phyloP scores from a whole-genome alignment of 78 protist genomes.

The Dictyostelium intermedium region DNA sequence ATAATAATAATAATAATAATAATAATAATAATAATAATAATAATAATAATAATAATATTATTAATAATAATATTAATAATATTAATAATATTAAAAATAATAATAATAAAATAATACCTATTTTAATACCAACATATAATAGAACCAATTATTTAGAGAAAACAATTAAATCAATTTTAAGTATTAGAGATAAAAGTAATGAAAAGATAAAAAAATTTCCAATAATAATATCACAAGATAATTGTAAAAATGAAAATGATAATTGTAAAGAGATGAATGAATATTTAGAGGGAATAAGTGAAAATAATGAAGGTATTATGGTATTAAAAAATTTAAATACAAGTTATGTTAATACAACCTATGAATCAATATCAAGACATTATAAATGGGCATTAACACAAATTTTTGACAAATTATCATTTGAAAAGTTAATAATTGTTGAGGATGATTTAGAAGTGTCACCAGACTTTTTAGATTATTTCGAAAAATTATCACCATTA shows the following conservation, averaged over 20 bases:
- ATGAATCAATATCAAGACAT: conserved; percentile 45
- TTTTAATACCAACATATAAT: conserved; percentile 45
- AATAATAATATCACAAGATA: conserved; percentile 67
- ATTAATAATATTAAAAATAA: neutral
- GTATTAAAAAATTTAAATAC: neutral
- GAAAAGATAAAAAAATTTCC: conserved; percentile 8
- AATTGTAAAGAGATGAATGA: conserved; percentile 8
- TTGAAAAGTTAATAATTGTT: neutral
- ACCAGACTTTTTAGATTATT: conserved; percentile 90
- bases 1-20: neutral
- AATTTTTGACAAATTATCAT: conserved; percentile 27
- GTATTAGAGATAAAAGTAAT: neutral
- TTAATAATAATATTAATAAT: neutral
- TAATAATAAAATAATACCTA: conserved; percentile 11
- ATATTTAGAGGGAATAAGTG: neutral
- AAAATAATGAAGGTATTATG: neutral
- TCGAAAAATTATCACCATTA: conserved; percentile 77
- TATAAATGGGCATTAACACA: conserved; percentile 45
- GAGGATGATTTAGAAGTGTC: conserved; percentile 90
- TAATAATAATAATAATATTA: neutral
- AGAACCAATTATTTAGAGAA: conserved; percentile 17
- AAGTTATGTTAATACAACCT: neutral
- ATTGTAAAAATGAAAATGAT: neutral
- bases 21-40: neutral
- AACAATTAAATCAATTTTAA: conserved; percentile 7